Conservation (phyloP, 805 yeast genomes). For the Candida ortonii region DNA sequence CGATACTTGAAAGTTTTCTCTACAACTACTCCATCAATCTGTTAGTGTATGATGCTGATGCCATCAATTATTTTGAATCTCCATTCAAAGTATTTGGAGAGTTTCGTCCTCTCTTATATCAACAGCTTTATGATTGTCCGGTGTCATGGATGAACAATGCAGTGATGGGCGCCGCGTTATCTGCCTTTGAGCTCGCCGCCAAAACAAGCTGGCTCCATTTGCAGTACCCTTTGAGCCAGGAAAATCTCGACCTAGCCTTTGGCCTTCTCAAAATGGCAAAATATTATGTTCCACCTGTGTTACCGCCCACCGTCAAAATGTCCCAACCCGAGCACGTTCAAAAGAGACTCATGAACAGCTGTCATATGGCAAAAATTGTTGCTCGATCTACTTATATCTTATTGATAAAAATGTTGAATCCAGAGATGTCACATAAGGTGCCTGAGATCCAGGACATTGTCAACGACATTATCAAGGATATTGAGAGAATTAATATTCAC, state of each 20-base stretch:
- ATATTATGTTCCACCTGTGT: constrained; percentile 19
- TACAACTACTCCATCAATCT: constrained; percentile 40
- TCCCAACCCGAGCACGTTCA: constrained; percentile 18
- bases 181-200: constrained; percentile 36
- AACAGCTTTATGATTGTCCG: constrained; percentile 34
- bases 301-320: constrained; percentile 10
- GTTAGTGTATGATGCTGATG: constrained; percentile 30
- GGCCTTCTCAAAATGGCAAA: constrained; percentile 11
- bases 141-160: constrained; percentile 40
- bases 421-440: constrained; percentile 7
- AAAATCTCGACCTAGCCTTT: constrained; percentile 5
- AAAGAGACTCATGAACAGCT: constrained; percentile 17
- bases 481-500: constrained; percentile 12
- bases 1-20: constrained; percentile 41
- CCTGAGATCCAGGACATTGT: constrained; percentile 9
- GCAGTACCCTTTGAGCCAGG: constrained; percentile 10
- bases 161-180: constrained; percentile 36
- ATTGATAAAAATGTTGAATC: constrained; percentile 13
- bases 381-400: constrained; percentile 13
- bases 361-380: constrained; percentile 13
- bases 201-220: constrained; percentile 36
- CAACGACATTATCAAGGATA: constrained; percentile 1
- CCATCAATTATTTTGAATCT: constrained; percentile 33
- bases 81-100: constrained; percentile 39
- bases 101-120: constrained; percentile 29